Evolutionary conservation across 768 basidiomycete genomes (phyloP).

Genomic region (Suillus alpinus): DNA sequence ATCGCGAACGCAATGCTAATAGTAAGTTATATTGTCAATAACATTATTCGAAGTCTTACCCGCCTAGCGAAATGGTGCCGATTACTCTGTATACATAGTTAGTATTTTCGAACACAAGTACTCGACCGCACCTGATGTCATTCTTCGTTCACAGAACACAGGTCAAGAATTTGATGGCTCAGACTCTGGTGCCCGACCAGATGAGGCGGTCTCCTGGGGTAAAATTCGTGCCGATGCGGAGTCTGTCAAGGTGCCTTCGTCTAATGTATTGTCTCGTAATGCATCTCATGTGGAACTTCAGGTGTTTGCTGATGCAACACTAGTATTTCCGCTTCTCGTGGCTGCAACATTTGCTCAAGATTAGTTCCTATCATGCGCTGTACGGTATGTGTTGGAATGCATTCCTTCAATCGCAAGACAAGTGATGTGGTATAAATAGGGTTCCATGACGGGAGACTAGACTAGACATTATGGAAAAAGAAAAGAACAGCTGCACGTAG

Average conservation of each 20-base stretch:
- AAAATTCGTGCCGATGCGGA: slow-evolving; percentile 89
- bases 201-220: slow-evolving; percentile 98
- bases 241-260: slow-evolving; percentile 64
- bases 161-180: slow-evolving; percentile 99
- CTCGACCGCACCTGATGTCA: neutral
- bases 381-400: neutral
- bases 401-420: neutral
- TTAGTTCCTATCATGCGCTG: neutral
- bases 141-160: slow-evolving; percentile 63
- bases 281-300: slow-evolving; percentile 17
- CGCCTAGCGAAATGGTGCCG: slow-evolving; percentile 89
- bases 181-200: slow-evolving; percentile 94
- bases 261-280: neutral
- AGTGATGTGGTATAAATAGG: slow-evolving; percentile 1
- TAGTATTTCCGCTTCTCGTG: slow-evolving; percentile 93
- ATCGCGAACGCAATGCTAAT: slow-evolving; percentile 99
- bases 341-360: slow-evolving; percentile 87
- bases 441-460: slow-evolving; percentile 1
- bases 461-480: neutral
- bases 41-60: slow-evolving; percentile 5
- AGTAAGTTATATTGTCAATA: slow-evolving; percentile 43
- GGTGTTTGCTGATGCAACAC: slow-evolving; percentile 94
- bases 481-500: neutral
- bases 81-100: slow-evolving; percentile 94
- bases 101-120: slow-evolving; percentile 21